phyloP scores from a whole-genome alignment of 2,329 filamentous ascomycete species.

The Penicillium sp. region DNA sequence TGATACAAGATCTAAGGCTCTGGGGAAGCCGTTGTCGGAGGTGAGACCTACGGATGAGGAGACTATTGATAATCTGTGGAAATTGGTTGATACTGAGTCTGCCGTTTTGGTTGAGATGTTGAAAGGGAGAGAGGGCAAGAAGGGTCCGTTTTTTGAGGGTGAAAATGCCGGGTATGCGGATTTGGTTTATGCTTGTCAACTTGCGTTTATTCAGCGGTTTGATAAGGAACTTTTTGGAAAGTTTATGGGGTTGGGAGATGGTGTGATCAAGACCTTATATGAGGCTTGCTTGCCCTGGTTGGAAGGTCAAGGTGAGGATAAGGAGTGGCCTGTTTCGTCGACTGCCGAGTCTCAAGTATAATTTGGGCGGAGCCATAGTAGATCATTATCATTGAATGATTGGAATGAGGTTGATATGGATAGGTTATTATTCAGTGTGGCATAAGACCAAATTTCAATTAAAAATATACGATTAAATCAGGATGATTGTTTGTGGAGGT shows the following conservation, averaged over 20 bases:
- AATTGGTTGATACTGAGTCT: slow-evolving; percentile 20
- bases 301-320: slow-evolving; percentile 32
- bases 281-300: slow-evolving; percentile 30
- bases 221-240: slow-evolving; percentile 22
- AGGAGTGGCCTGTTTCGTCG: slow-evolving; percentile 25
- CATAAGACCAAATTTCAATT: background rate
- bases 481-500: background rate
- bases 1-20: slow-evolving; percentile 25
- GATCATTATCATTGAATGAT: no score
- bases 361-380: background rate
- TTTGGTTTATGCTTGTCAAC: slow-evolving; percentile 23
- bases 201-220: slow-evolving; percentile 26
- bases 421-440: background rate
- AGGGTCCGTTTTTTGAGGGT: slow-evolving; percentile 34
- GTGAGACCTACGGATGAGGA: slow-evolving; percentile 24
- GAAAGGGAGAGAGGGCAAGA: slow-evolving; percentile 26
- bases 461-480: background rate
- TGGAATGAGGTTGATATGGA: no score
- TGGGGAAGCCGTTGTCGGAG: slow-evolving; percentile 29
- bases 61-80: slow-evolving; percentile 14
- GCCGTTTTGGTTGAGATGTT: slow-evolving; percentile 24
- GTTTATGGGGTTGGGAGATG: slow-evolving; percentile 23
- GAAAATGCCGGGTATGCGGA: slow-evolving; percentile 32
- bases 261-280: slow-evolving; percentile 27
- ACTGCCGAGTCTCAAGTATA: background rate